Conservation (phyloP, 208 protist species). For the Ichthyophonus hoferi region DNA sequence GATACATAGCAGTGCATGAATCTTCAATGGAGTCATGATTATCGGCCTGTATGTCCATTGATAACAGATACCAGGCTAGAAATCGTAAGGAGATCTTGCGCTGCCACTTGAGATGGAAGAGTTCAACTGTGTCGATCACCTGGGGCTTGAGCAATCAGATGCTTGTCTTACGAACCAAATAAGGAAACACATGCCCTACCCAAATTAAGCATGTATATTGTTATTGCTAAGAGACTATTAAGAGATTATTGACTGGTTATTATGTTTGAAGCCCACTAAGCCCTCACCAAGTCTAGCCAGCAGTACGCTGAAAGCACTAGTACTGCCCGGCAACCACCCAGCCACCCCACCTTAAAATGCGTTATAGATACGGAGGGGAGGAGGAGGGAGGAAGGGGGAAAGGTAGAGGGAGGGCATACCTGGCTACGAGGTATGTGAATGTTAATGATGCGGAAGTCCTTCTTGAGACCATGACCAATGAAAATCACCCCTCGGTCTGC, state of each 20-base stretch:
- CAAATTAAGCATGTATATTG: no score
- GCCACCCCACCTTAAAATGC: no score
- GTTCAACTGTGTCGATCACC: slow-evolving; percentile 90
- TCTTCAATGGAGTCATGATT: slow-evolving; percentile 91
- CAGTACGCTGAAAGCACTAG: no score
- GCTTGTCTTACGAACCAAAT: no score
- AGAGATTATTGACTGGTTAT: no score
- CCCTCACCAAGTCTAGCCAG: no score
- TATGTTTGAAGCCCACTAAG: no score
- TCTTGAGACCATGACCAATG: slow-evolving; percentile 86
- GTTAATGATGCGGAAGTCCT: slow-evolving; percentile 92
- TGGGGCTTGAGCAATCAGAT: no score
- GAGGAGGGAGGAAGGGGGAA: background rate
- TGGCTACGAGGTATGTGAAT: slow-evolving; percentile 84
- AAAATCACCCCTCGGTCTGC: slow-evolving; percentile 82
- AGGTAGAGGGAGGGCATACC: background rate
- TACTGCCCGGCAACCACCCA: no score
- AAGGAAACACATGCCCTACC: no score
- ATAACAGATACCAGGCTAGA: slow-evolving; percentile 81
- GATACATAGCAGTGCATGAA: slow-evolving; percentile 78
- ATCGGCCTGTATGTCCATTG: slow-evolving; percentile 80
- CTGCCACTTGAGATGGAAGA: slow-evolving; percentile 71
- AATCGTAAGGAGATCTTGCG: slow-evolving; percentile 84
- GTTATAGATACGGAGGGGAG: background rate
- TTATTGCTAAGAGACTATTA: no score